Evolutionary conservation across 2,329 filamentous ascomycete species (phyloP).

Genomic region (Thermothelomyces thermophilus): DNA sequence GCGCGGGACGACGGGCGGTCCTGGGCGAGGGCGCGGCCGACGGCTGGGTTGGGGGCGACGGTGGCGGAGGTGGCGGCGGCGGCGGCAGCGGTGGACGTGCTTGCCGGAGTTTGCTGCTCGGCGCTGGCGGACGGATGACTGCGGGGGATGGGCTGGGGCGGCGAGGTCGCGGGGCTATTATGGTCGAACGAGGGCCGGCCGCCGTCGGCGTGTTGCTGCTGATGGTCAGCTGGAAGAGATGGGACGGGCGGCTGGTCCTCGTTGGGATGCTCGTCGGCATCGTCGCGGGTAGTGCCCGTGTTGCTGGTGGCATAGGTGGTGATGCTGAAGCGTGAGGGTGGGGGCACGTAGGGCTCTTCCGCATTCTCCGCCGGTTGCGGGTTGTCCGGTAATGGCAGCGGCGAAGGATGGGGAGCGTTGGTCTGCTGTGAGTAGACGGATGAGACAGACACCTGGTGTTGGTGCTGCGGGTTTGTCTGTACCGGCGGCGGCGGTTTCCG

Average conservation of each 20-base stretch:
- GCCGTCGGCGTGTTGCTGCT: slow-evolving; percentile 30
- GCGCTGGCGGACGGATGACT: background rate
- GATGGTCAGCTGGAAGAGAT: slow-evolving; percentile 28
- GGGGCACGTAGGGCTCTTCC: slow-evolving; percentile 42
- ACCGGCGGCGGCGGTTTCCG: slow-evolving; percentile 25
- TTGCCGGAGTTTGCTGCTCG: slow-evolving; percentile 6
- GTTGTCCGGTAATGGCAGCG: slow-evolving; percentile 16
- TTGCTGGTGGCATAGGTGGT: slow-evolving; percentile 54
- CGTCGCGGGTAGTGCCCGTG: slow-evolving; percentile 35
- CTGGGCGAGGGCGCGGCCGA: slow-evolving; percentile 12
- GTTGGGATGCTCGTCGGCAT: slow-evolving; percentile 28
- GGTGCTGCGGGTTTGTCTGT: slow-evolving; percentile 24
- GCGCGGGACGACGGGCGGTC: slow-evolving; percentile 31
- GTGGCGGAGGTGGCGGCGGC: background rate
- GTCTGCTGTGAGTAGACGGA: slow-evolving; percentile 29
- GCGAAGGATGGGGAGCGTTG: slow-evolving; percentile 18
- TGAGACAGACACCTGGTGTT: slow-evolving; percentile 30
- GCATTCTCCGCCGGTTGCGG: background rate
- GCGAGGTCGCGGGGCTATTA: slow-evolving; percentile 30
- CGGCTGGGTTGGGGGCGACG: slow-evolving; percentile 9
- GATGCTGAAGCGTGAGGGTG: slow-evolving; percentile 56
- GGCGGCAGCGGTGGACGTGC: background rate
- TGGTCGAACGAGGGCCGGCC: slow-evolving; percentile 20
- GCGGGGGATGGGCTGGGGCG: slow-evolving; percentile 13
- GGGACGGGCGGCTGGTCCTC: slow-evolving; percentile 32